These are phyloP conservation scores for Myxozyma lipomycoides DNA, from an alignment of 805 yeast genomes.

Conservation along the genomic window DNA sequence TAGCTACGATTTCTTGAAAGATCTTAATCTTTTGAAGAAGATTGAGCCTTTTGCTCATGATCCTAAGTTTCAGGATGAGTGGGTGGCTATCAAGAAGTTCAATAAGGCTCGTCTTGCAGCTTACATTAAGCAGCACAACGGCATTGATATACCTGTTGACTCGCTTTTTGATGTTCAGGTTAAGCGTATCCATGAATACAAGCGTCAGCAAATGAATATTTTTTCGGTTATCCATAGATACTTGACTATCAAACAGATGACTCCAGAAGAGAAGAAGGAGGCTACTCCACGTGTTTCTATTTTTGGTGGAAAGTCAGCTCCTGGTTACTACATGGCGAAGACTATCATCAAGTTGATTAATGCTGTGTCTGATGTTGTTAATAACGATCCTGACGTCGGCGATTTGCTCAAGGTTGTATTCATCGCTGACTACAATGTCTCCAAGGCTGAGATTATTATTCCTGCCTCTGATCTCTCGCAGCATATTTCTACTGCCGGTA, in stretches of 20 bases:
- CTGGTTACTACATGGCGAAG: slow-evolving; percentile 96
- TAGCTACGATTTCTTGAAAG: slow-evolving; percentile 62
- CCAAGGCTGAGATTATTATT: slow-evolving; percentile 84
- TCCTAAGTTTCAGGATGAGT: slow-evolving; percentile 57
- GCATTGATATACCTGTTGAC: slow-evolving; percentile 62
- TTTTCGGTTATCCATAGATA: slow-evolving; percentile 86
- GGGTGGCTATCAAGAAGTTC: slow-evolving; percentile 66
- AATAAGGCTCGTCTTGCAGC: slow-evolving; percentile 67
- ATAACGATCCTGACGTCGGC: slow-evolving; percentile 68
- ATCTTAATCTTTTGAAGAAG: slow-evolving; percentile 62
- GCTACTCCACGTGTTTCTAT: slow-evolving; percentile 72
- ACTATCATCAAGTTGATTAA: slow-evolving; percentile 81
- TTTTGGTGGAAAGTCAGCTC: slow-evolving; percentile 95
- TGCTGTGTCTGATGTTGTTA: slow-evolving; percentile 74
- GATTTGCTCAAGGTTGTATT: slow-evolving; percentile 80
- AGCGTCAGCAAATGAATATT: slow-evolving; percentile 89
- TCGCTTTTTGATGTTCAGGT: slow-evolving; percentile 89
- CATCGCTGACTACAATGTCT: slow-evolving; percentile 88
- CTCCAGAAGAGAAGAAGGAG: slow-evolving; percentile 57
- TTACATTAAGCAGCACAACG: slow-evolving; percentile 61
- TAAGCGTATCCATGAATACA: slow-evolving; percentile 91
- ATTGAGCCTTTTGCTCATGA: slow-evolving; percentile 68
- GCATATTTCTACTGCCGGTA: slow-evolving; percentile 95
- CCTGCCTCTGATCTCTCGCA: slow-evolving; percentile 90
- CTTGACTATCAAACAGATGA: slow-evolving; percentile 64